These are phyloP conservation scores for Hypoxylon fragiforme DNA, from an alignment of 495 filamentous ascomycete species.

Conservation along the genomic window DNA sequence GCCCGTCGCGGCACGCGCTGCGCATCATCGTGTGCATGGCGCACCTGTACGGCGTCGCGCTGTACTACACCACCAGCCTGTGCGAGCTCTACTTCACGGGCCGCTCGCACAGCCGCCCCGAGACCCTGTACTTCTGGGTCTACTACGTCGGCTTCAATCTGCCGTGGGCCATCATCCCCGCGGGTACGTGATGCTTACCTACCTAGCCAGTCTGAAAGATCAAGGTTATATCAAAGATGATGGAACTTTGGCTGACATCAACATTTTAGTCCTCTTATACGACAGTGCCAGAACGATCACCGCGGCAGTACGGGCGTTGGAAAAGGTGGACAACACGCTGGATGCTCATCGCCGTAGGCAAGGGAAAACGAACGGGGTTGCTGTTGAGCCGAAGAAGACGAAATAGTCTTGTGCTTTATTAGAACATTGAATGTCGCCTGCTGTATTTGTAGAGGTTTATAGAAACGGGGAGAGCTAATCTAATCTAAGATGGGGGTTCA, in stretches of 20 bases:
- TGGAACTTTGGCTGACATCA: not conserved
- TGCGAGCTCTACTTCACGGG: slow-evolving; percentile 64
- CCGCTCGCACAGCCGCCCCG: slow-evolving; percentile 70
- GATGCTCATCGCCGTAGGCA: slow-evolving; percentile 23
- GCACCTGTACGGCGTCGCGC: slow-evolving; percentile 81
- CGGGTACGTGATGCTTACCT: slow-evolving; percentile 32
- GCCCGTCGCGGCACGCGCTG: slow-evolving; percentile 68
- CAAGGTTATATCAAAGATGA: not conserved
- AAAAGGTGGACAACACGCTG: slow-evolving; percentile 40
- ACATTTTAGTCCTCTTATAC: slow-evolving; percentile 59
- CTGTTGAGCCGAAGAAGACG: slow-evolving; percentile 34
- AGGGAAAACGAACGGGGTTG: not conserved
- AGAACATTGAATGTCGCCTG: no score
- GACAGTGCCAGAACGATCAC: slow-evolving; percentile 54
- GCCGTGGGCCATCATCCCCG: slow-evolving; percentile 81
- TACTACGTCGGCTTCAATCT: slow-evolving; percentile 87
- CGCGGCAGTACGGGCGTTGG: slow-evolving; percentile 48
- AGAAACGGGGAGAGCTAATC: no score
- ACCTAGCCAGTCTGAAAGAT: no score
- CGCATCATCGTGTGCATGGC: slow-evolving; percentile 74
- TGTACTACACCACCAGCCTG: slow-evolving; percentile 84
- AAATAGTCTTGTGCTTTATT: slow-evolving; percentile 10
- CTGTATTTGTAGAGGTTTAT: no score
- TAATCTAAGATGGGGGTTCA: no score
- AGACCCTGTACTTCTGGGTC: slow-evolving; percentile 81